Conservation (phyloP, 2,329 filamentous ascomycete species). For the Trichoderma citrinoviride region DNA sequence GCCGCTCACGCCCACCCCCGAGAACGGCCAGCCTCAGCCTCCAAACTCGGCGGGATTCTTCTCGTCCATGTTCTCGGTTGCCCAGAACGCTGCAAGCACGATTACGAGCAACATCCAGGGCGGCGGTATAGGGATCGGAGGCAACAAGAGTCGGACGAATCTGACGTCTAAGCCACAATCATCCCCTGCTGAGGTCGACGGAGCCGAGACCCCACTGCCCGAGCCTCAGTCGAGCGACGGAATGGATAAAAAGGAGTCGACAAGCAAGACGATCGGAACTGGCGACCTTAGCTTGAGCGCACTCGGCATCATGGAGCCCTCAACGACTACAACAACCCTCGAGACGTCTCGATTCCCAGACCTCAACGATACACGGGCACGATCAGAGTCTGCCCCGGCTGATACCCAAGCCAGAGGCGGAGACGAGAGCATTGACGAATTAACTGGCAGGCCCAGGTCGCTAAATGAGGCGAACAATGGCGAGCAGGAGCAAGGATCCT, state of each 20-base stretch:
- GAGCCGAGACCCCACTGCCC: conserved; percentile 33
- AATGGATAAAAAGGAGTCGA: conserved; percentile 64
- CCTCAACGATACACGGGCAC: conserved; percentile 43
- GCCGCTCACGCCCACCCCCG: conserved; percentile 73
- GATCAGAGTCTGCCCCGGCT: conserved; percentile 59
- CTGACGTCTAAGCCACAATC: conserved; percentile 28
- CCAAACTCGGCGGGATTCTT: conserved; percentile 74
- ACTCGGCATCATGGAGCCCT: conserved; percentile 69
- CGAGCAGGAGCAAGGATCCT: conserved; percentile 65
- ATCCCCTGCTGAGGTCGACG: conserved; percentile 41
- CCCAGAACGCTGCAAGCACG: conserved; percentile 83
- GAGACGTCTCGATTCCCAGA: conserved; percentile 56
- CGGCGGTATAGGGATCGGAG: conserved; percentile 52
- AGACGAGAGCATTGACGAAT: conserved; percentile 36
- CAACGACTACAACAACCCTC: conserved; percentile 53
- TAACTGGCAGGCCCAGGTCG: conserved; percentile 46
- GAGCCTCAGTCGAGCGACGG: conserved; percentile 32
- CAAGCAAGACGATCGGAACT: conserved; percentile 83
- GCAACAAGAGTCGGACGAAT: conserved; percentile 36
- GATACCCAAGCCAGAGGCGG: conserved; percentile 38
- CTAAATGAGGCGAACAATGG: conserved; percentile 49
- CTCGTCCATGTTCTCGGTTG: conserved; percentile 86
- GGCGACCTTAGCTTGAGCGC: conserved; percentile 89
- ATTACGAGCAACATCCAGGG: conserved; percentile 73
- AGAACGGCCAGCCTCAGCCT: conserved; percentile 57